Evolutionary conservation across 805 yeast genomes (phyloP), one percentile per base, ranked within the genome.

Genomic region (Candida mattraensis): DNA sequence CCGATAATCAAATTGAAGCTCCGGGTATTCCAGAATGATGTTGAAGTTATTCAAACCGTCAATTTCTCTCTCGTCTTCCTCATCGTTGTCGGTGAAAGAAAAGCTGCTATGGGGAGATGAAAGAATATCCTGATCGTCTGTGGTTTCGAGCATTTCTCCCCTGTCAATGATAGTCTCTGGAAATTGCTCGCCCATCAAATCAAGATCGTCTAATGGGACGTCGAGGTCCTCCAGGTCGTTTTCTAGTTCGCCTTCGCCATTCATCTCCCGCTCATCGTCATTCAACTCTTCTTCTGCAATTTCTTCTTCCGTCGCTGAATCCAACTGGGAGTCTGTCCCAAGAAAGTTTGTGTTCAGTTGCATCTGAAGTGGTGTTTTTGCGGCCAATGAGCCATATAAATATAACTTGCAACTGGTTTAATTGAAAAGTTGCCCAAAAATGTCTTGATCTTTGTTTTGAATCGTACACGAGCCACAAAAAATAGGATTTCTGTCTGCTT

Each of bases 1-100:
- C 4, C 53, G 30, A 39, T 63, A 66, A 3, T 58, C 51, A 58
- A 72, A 80, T 5, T 66, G 58, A 5, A 78, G 52, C 18, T 63
- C 64, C 0, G 80, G 76, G 35, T 54, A 54, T 30, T 58, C 64
- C 14, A 63, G 33, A 7, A 63, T 53, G 19, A 63, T 51, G 35
- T 61, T 58, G 33, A 42, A 54, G 36, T 61, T 60, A 25, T 54
- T 57, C 30, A 61, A 43, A 0, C 64, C 64, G 35, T 61, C 64
- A 14, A 60, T 50, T 30, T 51, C 60, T 23, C 48, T 51, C 20
- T 58, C 61, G 18, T 43, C 54, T 15, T 53, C 48, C 17, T 39
- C 50, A 24, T 39, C 43, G 20, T 42, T 42, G 28, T 56, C 56
- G 8, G 44, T 50, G 29, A 39, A 55, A 5, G 60, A 53, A 25